Base-by-base conservation (phyloP, 1,284 basidiomycete genomes). In the Ceratobasidium sp. region DNA sequence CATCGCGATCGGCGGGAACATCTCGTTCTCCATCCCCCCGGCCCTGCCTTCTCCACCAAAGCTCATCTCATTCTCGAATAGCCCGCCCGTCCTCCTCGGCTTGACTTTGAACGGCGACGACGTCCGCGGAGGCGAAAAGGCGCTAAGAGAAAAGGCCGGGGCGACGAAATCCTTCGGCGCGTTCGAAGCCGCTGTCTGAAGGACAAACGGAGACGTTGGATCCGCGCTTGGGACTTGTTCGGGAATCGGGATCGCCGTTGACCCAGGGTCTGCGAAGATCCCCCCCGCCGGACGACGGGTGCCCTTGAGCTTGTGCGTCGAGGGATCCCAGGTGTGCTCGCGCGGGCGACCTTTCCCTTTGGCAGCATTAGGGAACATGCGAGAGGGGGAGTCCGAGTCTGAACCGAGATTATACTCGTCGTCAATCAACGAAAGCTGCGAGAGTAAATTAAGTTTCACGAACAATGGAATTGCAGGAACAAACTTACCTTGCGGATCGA, bases 391-490 rank as follows among this genome's bases (percentile, higher is more conserved):
- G 46, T 74, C 71, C 1, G 59, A 38, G 48, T 74, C 71, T 0
- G 71, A 74, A 23, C 71, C 71, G 46, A 54, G 71, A 33, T 74
- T 74, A 46, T 74, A 74, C 38, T 74, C 71, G 60, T 74, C 71
- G 71, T 74, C 71, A 7, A 74, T 74, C 20, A 74, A 54, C 52
- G 71, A 74, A 4, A 74, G 59, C 71, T 74, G 46, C 44, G 65
- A 41, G 18, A 27, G 20, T 8, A 64, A 48, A 44, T 64, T 59
- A 52, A 46, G 30, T 33, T 20, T 18, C 23, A 44, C 44, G 71
- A 64, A 74, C 59, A 65, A 48, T 48, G 65, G 65, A 52, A 44
- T 20, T 30, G 38, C 27, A 33, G 23, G 30, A 27, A 8, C 18
- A 52, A 44, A 60, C 68, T 12, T 44, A 64, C 60, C 50, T 71